Evolutionary conservation across 2,329 filamentous ascomycete genomes (phyloP).

Genomic region (Colletotrichum liriopes): DNA sequence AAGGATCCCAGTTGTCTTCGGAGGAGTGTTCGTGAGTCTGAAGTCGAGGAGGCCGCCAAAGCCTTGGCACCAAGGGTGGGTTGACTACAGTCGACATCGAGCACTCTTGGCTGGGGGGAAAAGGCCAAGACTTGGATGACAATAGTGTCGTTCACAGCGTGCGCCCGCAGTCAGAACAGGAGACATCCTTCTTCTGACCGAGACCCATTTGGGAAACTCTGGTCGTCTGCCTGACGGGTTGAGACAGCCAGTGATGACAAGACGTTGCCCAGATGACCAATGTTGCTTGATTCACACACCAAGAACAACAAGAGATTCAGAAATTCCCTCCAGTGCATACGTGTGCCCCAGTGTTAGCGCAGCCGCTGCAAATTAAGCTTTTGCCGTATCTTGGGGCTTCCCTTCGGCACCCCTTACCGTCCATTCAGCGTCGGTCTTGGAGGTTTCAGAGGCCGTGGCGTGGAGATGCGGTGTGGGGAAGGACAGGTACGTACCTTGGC

Average conservation of each 20-base stretch:
- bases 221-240: not conserved
- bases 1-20: not conserved
- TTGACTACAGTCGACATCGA: not conserved
- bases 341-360: not conserved
- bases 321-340: not conserved
- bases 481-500: not conserved
- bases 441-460: not conserved
- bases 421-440: too few species aligned
- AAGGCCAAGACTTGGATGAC: not conserved
- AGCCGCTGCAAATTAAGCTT: slow-evolving; percentile 12
- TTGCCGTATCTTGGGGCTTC: not conserved
- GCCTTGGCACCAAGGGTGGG: not conserved
- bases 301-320: not conserved
- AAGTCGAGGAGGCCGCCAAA: not conserved
- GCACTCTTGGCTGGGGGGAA: not conserved
- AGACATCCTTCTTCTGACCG: not conserved
- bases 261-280: not conserved
- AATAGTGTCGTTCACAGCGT: not conserved
- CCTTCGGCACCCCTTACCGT: not conserved
- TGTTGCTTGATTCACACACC: not conserved
- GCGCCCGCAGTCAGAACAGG: not conserved
- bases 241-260: not conserved
- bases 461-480: not conserved
- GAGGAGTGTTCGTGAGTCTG: not conserved
- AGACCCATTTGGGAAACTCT: not conserved